Evolutionary conservation across 164 flowering plant genomes (phyloP).

Genomic region (Stephania yunnanensis): DNA sequence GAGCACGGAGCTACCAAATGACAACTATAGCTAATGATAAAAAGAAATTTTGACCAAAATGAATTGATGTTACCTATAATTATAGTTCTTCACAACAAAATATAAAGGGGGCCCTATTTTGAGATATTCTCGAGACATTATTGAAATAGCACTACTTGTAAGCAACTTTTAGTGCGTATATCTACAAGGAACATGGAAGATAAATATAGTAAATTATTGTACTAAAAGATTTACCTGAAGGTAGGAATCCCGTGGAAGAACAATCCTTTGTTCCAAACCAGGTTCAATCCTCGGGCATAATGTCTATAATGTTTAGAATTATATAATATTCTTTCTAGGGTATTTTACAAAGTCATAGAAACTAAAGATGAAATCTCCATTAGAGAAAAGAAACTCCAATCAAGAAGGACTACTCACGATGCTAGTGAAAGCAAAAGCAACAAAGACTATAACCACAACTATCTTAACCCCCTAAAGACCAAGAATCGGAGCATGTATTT

Average conservation of each 20-base stretch:
- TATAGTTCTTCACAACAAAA: slow-evolving; percentile 89
- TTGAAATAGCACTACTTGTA: slow-evolving; percentile 77
- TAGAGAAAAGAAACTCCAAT: not conserved
- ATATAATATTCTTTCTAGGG: not conserved
- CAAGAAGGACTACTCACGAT: slow-evolving; percentile 55
- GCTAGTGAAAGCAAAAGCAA: slow-evolving; percentile 75
- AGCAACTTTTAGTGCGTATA: not conserved
- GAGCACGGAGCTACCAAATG: not conserved
- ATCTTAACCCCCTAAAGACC: slow-evolving; percentile 78
- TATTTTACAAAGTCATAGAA: not conserved
- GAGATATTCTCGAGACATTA: slow-evolving; percentile 73
- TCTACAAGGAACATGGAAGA: not conserved
- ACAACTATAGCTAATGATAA: not conserved
- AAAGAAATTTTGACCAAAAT: not conserved
- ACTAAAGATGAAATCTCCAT: no score
- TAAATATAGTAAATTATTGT: not conserved
- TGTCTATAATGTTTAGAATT: slow-evolving; percentile 41
- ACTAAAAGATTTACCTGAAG: slow-evolving; percentile 61
- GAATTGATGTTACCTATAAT: slow-evolving; percentile 58
- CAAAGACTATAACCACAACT: slow-evolving; percentile 57
- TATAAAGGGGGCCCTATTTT: slow-evolving; percentile 94
- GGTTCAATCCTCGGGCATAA: slow-evolving; percentile 84
- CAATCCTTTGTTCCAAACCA: slow-evolving; percentile 90
- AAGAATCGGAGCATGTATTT: slow-evolving; percentile 85
- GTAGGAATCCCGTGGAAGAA: slow-evolving; percentile 94